Evolutionary conservation across 768 basidiomycete genomes (phyloP), one percentile per base, ranked within the genome.

Genomic region (Serendipita sp.): DNA sequence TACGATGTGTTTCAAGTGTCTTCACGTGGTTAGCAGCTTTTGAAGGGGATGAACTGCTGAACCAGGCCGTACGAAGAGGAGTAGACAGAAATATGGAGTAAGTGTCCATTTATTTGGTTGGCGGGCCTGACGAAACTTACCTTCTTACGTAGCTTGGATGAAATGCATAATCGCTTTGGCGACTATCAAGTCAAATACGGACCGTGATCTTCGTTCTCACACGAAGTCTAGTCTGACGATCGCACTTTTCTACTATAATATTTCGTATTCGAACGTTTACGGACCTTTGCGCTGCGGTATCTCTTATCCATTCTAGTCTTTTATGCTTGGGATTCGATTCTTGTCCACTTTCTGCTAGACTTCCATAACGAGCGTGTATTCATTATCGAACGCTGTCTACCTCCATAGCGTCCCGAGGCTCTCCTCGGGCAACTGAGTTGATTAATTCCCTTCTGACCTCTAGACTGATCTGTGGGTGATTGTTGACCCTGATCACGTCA

Each of bases 401-500:
- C 28, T 60, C 56, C 56, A 60, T 60, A 5, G 11, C 56, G n/a
- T 60, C 56, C 18, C 56, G 24, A 10, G 88, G 84, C 37, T 90
- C 92, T 0, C 91, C 95, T 69, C 95, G 79, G 53, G 82, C 86
- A 8, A 93, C 90, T 2, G 88, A 89, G 71, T 85, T 90, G 60
- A 93, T 80, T 34, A 99, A 76, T 72, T 98, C 96, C 68, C 96
- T 76, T 70, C 96, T 81, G 64, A 97, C 86, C 75, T 99, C 96
- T 0, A 85, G 78, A 53, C 89, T 81, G 70, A 98, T 96, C 72
- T 92, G 86, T 4, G 86, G 79, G 72, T 99, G 96, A 5, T 86
- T 83, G 45, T 90, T 86, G 3, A 82, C 86, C 30, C 92, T 83
- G 56, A 94, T 80, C 47, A 97, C 92, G 69, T 98, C 95, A 64